A percentile compares a stretch with the other conserved stretches of the same genome.
Conservation (phyloP, 257 asterid species). For the Solanum rostratum region DNA sequence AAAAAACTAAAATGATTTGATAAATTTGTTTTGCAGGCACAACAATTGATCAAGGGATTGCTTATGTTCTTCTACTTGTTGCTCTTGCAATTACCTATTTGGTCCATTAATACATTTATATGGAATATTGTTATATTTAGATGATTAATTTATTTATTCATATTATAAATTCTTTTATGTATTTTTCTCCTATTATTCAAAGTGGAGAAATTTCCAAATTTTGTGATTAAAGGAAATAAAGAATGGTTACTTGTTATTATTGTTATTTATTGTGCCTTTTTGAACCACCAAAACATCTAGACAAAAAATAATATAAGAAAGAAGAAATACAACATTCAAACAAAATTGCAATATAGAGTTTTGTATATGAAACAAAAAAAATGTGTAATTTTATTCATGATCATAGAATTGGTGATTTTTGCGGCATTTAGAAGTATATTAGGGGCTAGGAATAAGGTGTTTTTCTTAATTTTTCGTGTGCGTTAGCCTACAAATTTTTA, state of each 20-base stretch:
- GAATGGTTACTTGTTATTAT: background rate
- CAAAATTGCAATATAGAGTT: background rate
- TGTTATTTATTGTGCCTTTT: background rate
- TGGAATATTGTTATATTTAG: background rate
- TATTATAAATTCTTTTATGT: slow-evolving; percentile 8
- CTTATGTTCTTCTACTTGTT: slow-evolving; percentile 36
- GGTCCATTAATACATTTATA: slow-evolving; percentile 20
- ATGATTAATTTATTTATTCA: background rate
- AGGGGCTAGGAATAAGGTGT: no score
- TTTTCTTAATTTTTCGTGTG: no score
- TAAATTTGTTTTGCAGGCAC: slow-evolving; percentile 30
- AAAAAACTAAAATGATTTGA: background rate
- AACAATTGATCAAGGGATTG: slow-evolving; percentile 63
- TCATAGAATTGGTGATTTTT: no score
- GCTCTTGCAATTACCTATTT: slow-evolving; percentile 60
- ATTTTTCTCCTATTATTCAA: background rate
- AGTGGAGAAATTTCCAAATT: background rate
- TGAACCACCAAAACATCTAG: background rate
- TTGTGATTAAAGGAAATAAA: background rate
- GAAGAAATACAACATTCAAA: background rate
- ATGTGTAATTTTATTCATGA: no score
- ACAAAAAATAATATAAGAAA: background rate
- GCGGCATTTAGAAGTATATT: no score
- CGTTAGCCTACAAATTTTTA: no score
- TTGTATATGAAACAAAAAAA: background rate